Base-by-base conservation (phyloP, 306 rosid species). In the Cicer arietinum region DNA sequence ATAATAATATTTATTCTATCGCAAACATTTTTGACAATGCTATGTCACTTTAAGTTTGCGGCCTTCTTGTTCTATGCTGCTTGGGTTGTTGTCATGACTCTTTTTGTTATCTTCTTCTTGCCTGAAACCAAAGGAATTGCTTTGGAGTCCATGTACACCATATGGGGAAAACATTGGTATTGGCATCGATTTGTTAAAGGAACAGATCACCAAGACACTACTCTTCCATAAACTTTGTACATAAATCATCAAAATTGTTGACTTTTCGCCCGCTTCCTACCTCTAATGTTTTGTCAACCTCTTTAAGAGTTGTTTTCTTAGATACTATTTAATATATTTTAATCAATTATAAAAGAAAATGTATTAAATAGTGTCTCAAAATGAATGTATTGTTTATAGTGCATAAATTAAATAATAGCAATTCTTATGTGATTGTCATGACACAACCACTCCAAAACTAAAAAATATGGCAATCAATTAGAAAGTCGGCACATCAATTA, bases 101-200 rank as follows among this genome's bases (percentile, higher is more conserved):
- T 76, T 17, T 89, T 91, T 43, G 18, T 88, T 1, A 41, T 71
- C 41, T 58, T 58, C 8, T 58, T 58, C 42, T 58, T 58, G 42
- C 97, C 93, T 10, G 96, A 92, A 83, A 90, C 97, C 2, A 92
- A 86, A 76, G 96, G 90, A 3, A 80, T 92, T 70, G 88, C 89
- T 0, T 18, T 92, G 69, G 88, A 90, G 12, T 79, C 84, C 0
- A 88, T 90, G 91, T 20, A 81, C 37, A 47, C 53, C 0, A 83
- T 92, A 4, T 92, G 96, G 93, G 84, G 68, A 37, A 81, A 69
- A 43, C 97, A 92, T 74, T 90, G 97, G 96, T 92, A 43, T 42
- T 90, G 93, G 93, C 42, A 64, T 2, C 83, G 92, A 53, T 92
- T 82, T 58, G 91, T 85, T 40, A 7, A 18, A 16, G 59, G 10